Evolutionary conservation across 495 filamentous ascomycete genomes (phyloP), one percentile per base, ranked within the genome.

Genomic region (Xylona heveae): DNA sequence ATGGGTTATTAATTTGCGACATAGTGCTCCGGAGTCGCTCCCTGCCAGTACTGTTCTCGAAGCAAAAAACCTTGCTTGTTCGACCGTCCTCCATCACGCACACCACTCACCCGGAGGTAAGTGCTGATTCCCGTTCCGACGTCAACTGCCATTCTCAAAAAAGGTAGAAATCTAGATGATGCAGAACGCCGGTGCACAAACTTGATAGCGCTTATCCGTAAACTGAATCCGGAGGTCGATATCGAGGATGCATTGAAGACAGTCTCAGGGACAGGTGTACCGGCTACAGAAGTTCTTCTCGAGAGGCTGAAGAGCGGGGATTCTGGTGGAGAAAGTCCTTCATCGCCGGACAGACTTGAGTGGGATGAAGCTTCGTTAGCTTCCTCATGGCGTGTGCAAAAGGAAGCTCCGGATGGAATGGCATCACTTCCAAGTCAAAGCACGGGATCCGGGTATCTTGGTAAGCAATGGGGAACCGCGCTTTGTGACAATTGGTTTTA

Each of bases 51-150:
- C 30, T 53, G 49, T 33, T 30, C 35, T 7, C 41, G 40, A 32
- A 32, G 43, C 28, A 38, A 38, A 14, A 41, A 39, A 30, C 36
- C 28, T 14, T 53, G 49, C 24, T 40, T 43, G 13, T 52, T 49
- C 21, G 37, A 44, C 24, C 37, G 41, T 24, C 41, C 39, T 9
- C 47, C 49, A 13, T 26, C 42, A n/a, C 39, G 49, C 17, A 47
- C 51, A n/a, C 46, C 49, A 18, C 24, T 51, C 13, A 53, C 49
- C 3, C 33, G 49, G 24, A 48, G 48, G 47, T 50, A 28, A 37
- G 43, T 41, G n/a, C n/a, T n/a, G 8, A 10, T 14, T 30, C 19
- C 19, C 6, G 12, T n/a, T 19, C 31, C 22, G 1, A 10, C 10
- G 2, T 2, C 10, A 33, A 31, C 20, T n/a, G 17, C 31, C 10